Evolutionary conservation across 108 stramenopile genomes (phyloP).

Genomic region (Cyclostephanos invisitatus): DNA sequence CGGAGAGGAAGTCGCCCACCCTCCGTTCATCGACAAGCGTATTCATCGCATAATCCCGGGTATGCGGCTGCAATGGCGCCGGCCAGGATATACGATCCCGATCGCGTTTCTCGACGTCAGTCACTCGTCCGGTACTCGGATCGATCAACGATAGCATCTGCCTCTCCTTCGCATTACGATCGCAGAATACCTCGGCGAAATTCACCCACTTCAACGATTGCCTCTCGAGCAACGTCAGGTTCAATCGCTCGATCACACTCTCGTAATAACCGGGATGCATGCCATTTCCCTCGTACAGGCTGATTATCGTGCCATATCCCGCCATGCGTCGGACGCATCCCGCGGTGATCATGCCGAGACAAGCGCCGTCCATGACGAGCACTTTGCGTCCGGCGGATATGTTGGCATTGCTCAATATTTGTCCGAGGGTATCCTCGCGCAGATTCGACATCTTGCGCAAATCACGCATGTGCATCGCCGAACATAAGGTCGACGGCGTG

Average conservation of each 20-base stretch:
- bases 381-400: constrained; percentile 81
- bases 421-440: constrained; percentile 80
- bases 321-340: constrained; percentile 79
- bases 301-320: constrained; percentile 78
- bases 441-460: constrained; percentile 68
- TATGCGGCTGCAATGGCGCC: constrained; percentile 77
- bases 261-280: constrained; percentile 73
- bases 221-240: constrained; percentile 63
- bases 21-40: constrained; percentile 52
- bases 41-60: constrained; percentile 57
- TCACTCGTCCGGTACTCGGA: constrained; percentile 19
- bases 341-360: constrained; percentile 72
- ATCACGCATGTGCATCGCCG: constrained; percentile 64
- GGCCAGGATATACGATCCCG: constrained; percentile 70
- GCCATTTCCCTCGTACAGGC: constrained; percentile 62
- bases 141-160: constrained; percentile 21
- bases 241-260: constrained; percentile 62
- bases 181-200: constrained; percentile 67
- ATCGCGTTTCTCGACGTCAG: constrained; percentile 59
- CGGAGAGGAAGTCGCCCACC: constrained; percentile 64
- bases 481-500: constrained; percentile 66
- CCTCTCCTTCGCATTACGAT: constrained; percentile 17
- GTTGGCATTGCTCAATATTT: constrained; percentile 78
- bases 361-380: constrained; percentile 68
- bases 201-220: constrained; percentile 74